Evolutionary conservation across 2,329 filamentous ascomycete species (phyloP).

Genomic region (Talaromyces islandicus): DNA sequence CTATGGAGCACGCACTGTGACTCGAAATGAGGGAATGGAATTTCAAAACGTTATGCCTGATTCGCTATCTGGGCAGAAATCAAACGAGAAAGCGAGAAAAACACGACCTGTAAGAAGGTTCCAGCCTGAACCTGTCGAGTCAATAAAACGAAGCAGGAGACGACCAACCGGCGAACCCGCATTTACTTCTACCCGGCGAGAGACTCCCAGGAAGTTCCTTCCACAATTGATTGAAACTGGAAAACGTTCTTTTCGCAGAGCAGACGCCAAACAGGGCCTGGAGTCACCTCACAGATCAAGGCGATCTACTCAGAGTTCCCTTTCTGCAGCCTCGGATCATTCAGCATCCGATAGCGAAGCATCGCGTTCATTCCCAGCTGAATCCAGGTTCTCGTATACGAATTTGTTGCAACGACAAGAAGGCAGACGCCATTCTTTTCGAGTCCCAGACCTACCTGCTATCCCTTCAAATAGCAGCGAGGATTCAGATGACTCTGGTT

Average conservation of each 20-base stretch:
- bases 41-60: background rate
- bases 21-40: background rate
- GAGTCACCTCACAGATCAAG: conserved; percentile 28
- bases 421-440: conserved; percentile 50
- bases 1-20: background rate
- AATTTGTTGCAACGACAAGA: conserved; percentile 35
- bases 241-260: conserved; percentile 61
- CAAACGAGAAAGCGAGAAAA: background rate
- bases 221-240: conserved; percentile 79
- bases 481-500: conserved; percentile 34
- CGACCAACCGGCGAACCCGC: background rate
- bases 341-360: conserved; percentile 36
- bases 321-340: conserved; percentile 63
- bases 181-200: background rate
- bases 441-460: conserved; percentile 54
- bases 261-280: conserved; percentile 52
- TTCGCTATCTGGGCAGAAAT: background rate
- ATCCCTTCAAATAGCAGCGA: conserved; percentile 58
- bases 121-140: conserved; percentile 27
- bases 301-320: conserved; percentile 18
- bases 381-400: conserved; percentile 42
- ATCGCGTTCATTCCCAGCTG: conserved; percentile 16
- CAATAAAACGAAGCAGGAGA: conserved; percentile 22
- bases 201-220: conserved; percentile 52
- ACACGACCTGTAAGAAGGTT: conserved; percentile 13